These are phyloP conservation scores for Globisporangium spiculum DNA, from an alignment of 352 stramenopile species.

Conservation along the genomic window DNA sequence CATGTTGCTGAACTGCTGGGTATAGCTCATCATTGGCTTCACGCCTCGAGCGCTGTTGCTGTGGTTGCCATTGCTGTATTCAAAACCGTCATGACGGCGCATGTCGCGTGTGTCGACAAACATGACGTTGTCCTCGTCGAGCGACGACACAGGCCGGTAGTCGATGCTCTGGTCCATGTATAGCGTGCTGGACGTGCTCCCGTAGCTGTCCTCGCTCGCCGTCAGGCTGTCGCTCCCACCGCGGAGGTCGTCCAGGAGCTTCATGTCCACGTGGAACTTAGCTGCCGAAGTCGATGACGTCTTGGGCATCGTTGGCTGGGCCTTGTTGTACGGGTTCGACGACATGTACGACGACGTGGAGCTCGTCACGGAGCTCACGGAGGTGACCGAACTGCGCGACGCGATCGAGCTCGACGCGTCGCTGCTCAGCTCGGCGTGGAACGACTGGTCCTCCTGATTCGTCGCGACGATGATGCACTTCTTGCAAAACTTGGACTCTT, in stretches of 20 bases:
- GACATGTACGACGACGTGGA: conserved; percentile 11
- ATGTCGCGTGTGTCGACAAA: conserved; percentile 41
- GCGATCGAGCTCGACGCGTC: conserved; percentile 32
- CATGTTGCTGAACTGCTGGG: conserved; percentile 9
- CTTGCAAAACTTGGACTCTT: conserved; percentile 70
- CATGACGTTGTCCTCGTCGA: conserved; percentile 42
- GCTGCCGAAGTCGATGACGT: background rate
- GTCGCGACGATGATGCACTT: conserved; percentile 65
- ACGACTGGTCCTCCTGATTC: conserved; percentile 29
- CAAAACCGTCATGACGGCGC: conserved; percentile 21
- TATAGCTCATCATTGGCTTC: conserved; percentile 1
- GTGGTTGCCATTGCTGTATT: background rate
- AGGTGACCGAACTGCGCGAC: conserved; percentile 18
- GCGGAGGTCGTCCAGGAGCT: conserved; percentile 31
- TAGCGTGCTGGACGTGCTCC: conserved; percentile 15
- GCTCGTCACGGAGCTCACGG: conserved; percentile 10
- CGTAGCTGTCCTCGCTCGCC: conserved; percentile 45
- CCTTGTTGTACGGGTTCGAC: background rate
- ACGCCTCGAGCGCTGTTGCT: background rate
- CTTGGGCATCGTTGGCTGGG: background rate
- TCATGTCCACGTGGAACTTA: conserved; percentile 42
- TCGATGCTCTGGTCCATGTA: conserved; percentile 25
- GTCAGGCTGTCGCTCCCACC: conserved; percentile 21
- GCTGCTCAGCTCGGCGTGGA: conserved; percentile 18
- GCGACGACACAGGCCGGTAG: conserved; percentile 23